Base-by-base conservation (phyloP, 106 monocot genomes). In the Dioscorea zingiberensis region DNA sequence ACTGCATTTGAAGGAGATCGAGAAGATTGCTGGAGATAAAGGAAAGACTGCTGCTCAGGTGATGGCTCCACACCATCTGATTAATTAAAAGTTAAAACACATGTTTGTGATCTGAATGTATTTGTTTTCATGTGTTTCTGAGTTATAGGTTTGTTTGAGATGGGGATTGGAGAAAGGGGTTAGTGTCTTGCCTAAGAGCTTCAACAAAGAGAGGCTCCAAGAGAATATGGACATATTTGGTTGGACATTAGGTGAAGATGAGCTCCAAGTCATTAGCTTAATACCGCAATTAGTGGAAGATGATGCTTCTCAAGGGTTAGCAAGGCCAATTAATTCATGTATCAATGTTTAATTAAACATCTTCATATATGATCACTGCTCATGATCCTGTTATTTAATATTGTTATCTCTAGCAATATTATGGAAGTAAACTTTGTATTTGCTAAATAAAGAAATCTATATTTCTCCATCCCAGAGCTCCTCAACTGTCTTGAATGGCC, bases 41-140 rank as follows among this genome's bases (percentile, higher is more conserved):
- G 71, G 68, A 2, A 81, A 73, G 25, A 72, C 38, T 18, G 19
- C 27, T 6, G 76, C 81, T 23, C 81, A 81, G 76, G 81, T 81
- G 25, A 24, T 54, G 54, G 21, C 8, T 22, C 0, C 29, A 6
- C 13, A 23, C 19, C 3, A 22, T 22, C 1, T 22, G 22, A 23
- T 6, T 7, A 22, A 9, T 7, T 2, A 56, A 24, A 25, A 21
- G 21, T 19, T 2, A 22, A 56, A 22, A 56, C 15, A 51, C 14
- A 19, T 51, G 0, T 18, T 51, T 16, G 18, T 49, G 16, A 18
- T 51, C 3, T 51, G 14, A 13, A 51, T 51, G 4, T 51, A 51
- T 18, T 18, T 58, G 22, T 58, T 26, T 25, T 60, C 29, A 25
- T 10, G 25, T 4, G 7, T 28, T 60, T 19, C 17, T 8, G 13